phyloP scores from a whole-genome alignment of 305 asterid species.

The Fraxinus nigra region DNA sequence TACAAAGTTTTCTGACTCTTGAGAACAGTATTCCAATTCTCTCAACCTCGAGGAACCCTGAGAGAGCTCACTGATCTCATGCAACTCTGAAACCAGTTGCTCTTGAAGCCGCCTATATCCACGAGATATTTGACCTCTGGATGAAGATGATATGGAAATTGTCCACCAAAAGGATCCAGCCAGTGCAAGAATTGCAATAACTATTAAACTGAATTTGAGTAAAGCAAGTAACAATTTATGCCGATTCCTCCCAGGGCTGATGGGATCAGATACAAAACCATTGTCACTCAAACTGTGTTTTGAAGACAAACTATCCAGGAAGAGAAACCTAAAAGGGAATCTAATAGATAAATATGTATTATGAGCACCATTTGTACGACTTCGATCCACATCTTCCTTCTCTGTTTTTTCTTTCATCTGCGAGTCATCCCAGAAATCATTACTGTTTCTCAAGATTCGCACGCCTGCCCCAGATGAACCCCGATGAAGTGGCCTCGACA shows the following conservation, averaged over 20 bases:
- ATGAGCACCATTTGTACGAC: conserved; percentile 39
- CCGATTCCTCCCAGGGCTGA: conserved; percentile 63
- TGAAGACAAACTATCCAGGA: conserved; percentile 53
- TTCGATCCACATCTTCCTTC: conserved; percentile 70
- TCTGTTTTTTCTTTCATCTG: conserved; percentile 77
- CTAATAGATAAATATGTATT: conserved; percentile 43
- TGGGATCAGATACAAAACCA: conserved; percentile 71
- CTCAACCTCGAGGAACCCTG: conserved; percentile 55
- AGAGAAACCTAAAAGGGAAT: conserved; percentile 55
- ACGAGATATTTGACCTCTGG: conserved; percentile 68
- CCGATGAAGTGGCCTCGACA: conserved; percentile 79
- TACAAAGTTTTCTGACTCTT: conserved; percentile 73
- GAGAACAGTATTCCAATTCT: conserved; percentile 77
- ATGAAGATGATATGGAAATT: conserved; percentile 59
- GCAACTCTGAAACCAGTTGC: conserved; percentile 75
- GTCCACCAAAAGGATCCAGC: conserved; percentile 96
- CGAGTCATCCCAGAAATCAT: conserved; percentile 69
- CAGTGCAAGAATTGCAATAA: conserved; percentile 76
- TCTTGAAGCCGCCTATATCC: conserved; percentile 89
- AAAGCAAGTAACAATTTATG: conserved; percentile 51
- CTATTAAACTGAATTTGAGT: conserved; percentile 67
- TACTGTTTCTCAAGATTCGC: conserved; percentile 46
- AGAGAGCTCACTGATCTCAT: conserved; percentile 83
- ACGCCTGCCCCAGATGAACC: conserved; percentile 67
- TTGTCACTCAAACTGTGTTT: conserved; percentile 57